Base-by-base conservation (phyloP, 1,284 basidiomycete genomes). In the Ganoderma lucidum region DNA sequence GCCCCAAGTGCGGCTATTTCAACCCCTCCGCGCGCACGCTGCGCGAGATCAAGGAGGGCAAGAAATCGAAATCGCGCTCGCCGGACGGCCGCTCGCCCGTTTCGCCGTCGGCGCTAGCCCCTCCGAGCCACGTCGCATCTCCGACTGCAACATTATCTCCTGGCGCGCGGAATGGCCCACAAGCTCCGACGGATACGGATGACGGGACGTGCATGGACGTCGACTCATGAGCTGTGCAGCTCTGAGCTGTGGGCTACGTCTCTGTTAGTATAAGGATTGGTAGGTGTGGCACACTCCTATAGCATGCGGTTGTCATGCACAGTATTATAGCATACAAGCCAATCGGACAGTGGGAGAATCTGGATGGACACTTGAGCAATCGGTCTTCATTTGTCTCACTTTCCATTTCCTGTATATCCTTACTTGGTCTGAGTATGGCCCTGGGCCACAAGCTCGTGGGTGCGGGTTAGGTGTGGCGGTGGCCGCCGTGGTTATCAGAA, bases 1-100 rank as follows among this genome's bases (percentile, higher is more conserved):
- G 93, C 75, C 90, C 89, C 0, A 90, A 91, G 75, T 95, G 93
- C 76, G 89, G 89, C 17, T 85, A 88, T 75, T 92, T 95, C 79
- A 95, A 95, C 74, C 82, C 86, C 0, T 87, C 89, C 0, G 80
- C 81, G 17, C 84, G 85, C 71, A 81, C 84, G 15, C 82, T 83
- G 70, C 83, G 80, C 63, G 74, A 78, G 51, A 69, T 74, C 28
- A 71, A 65, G 51, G 68, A 67, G 45, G 70, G 68, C 35, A 70
- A 70, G 60, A 72, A 72, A 71, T 73, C 68, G 60, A 72, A 72
- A 71, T 73, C 68, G 45, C 66, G 55, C 35, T 70, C 73, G 32
- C 70, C 70, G 6, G 70, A 72, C 30, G 56, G n/a, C 32, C 65
- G 65, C 45, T 63, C 58, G 17, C 63, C 67, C 6, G 32, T 42